phyloP scores from a whole-genome alignment of 1,284 basidiomycete species.

The Ustilago crameri region DNA sequence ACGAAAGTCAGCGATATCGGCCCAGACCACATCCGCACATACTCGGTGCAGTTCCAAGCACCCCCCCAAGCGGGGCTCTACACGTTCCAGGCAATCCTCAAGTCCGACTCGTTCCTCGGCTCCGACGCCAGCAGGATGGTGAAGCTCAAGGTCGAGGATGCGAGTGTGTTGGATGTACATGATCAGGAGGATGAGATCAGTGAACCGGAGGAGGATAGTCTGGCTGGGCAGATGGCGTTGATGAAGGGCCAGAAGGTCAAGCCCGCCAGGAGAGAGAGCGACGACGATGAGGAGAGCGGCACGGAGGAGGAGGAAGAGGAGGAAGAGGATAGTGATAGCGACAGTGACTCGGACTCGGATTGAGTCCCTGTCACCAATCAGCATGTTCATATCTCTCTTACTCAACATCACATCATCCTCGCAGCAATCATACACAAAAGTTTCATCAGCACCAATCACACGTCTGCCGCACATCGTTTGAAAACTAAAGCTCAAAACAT shows the following conservation, averaged over 20 bases:
- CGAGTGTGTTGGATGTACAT: constrained; percentile 72
- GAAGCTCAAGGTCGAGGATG: constrained; percentile 74
- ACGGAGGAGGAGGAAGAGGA: constrained; percentile 59
- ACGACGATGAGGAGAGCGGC: constrained; percentile 69
- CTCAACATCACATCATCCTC: not conserved
- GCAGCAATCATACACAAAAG: not conserved
- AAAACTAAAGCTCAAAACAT: too few species aligned
- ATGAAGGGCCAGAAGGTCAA: constrained; percentile 93
- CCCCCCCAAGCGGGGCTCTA: constrained; percentile 85
- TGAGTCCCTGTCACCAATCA: not conserved
- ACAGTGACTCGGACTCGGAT: constrained; percentile 35
- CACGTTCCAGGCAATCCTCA: constrained; percentile 86
- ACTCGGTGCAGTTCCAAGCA: constrained; percentile 93
- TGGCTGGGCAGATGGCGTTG: constrained; percentile 97
- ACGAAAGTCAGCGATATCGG: constrained; percentile 77
- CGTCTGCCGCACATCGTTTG: not conserved
- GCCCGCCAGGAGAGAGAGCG: constrained; percentile 70
- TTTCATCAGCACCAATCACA: too few species aligned
- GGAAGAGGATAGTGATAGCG: constrained; percentile 23
- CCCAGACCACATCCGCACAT: constrained; percentile 78
- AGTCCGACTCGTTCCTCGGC: constrained; percentile 87
- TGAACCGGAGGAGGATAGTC: constrained; percentile 70
- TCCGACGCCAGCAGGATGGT: constrained; percentile 73
- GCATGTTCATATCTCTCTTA: not conserved
- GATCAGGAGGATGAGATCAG: constrained; percentile 64